Base-by-base conservation (phyloP, 1,139 yeast genomes). In the Scheffersomyces lignicola region DNA sequence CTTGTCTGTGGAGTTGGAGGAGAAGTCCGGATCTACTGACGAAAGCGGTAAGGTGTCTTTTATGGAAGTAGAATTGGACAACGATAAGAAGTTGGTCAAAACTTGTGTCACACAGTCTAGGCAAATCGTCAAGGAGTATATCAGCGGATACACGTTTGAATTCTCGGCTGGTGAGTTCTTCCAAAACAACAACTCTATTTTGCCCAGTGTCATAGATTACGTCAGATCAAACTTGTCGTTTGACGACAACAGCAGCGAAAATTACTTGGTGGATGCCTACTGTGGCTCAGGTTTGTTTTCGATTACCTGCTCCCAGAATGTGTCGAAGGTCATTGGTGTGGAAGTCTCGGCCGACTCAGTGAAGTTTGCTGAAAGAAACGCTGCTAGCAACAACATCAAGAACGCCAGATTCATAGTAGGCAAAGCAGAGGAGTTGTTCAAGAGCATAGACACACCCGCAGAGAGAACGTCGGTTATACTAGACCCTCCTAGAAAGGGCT, bases 401-500 rank as follows among this genome's bases (percentile, higher is more conserved):
- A 90, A 92, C 54, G 87, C 97, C 37, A 76, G 73, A 33, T 92
- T 92, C 51, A 78, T 90, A 24, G 90, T 81, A 22, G 98, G 98
- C 24, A 85, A 88, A 53, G 97, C 98, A 1, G 97, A 90, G 56
- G 76, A 80, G 56, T 81, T 92, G 37, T 92, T 92, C 60, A 86
- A 76, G 34, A 79, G 79, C 42, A 87, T 88, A 39, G 83, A 81
- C 41, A 56, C 69, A 6, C 94, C 95, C 10, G 69, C 79, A 21
- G 76, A 73, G 29, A 69, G 80, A 49, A 92, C 98, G 0, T 82
- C 96, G 10, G 94, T 92, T 26, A 89, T 92, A 42, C 75, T 94
- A 51, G 98, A 92, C 57, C 98, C 98, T 5, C 96, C 98, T 29
- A 78, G 98, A 56, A 92, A 92, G 60, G 98, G 98, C 2, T 90